phyloP scores from a whole-genome alignment of 73 alveolate genomes.

The Durusdinium trenchii region DNA sequence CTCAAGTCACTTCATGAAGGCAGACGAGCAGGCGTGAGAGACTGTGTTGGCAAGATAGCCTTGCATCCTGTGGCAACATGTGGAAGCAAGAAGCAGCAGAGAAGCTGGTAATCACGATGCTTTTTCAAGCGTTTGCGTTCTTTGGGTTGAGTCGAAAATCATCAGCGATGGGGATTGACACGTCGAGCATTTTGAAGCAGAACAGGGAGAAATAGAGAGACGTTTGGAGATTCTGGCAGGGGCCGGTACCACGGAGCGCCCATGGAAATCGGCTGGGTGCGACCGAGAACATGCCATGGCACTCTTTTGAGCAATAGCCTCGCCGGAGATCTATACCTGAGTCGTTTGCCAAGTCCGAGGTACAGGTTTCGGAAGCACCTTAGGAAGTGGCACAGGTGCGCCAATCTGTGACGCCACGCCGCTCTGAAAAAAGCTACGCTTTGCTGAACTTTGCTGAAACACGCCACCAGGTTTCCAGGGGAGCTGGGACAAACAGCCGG shows the following conservation, averaged over 20 bases:
- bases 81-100: neutral
- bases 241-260: constrained; percentile 90
- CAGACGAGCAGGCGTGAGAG: constrained; percentile 74
- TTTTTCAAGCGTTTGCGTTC: too few relatives aligned
- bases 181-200: too few relatives aligned
- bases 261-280: constrained; percentile 82
- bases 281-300: neutral
- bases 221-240: constrained; percentile 52
- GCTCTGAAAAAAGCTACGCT: neutral
- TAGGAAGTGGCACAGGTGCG: constrained; percentile 65
- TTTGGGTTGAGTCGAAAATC: too few relatives aligned
- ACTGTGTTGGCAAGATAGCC: too few relatives aligned
- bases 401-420: neutral
- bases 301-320: neutral
- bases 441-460: too few relatives aligned
- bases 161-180: too few relatives aligned
- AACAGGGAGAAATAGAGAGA: too few relatives aligned
- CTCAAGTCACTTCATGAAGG: constrained; percentile 77
- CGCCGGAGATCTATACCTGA: neutral
- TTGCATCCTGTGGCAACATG: too few relatives aligned
- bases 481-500: constrained; percentile 54
- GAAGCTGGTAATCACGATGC: neutral
- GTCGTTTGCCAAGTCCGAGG: neutral
- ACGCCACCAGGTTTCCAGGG: neutral
- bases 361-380: constrained; percentile 44